These are phyloP conservation scores for Kregervanrija pseudodelftensis DNA, from an alignment of 805 yeast species.

Conservation along the genomic window DNA sequence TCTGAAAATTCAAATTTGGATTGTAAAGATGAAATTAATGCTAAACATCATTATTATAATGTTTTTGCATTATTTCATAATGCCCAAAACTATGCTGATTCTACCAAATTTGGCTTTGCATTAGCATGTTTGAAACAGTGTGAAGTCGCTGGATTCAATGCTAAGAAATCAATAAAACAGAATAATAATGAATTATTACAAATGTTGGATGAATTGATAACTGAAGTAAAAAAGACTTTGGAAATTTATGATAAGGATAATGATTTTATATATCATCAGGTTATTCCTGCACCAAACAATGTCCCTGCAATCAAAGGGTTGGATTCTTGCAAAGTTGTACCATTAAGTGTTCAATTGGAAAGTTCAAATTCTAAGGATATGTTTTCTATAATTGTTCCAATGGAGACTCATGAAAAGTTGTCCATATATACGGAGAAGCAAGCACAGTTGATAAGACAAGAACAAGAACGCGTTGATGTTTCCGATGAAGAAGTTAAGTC, in stretches of 20 bases:
- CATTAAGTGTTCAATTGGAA: slow-evolving; percentile 44
- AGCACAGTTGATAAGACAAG: slow-evolving; percentile 65
- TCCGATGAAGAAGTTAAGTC: slow-evolving; percentile 75
- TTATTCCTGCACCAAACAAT: slow-evolving; percentile 53
- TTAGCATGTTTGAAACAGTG: slow-evolving; percentile 35
- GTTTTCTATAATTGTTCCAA: slow-evolving; percentile 75
- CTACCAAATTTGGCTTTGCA: slow-evolving; percentile 66
- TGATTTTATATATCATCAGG: slow-evolving; percentile 81
- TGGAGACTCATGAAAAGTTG: slow-evolving; percentile 78
- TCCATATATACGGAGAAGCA: slow-evolving; percentile 87
- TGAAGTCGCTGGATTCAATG: slow-evolving; percentile 8
- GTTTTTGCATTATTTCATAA: slow-evolving; percentile 57
- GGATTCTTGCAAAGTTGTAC: slow-evolving; percentile 58
- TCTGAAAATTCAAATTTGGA: slow-evolving; percentile 23
- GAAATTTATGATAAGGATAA: slow-evolving; percentile 63
- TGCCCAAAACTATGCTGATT: slow-evolving; percentile 45
- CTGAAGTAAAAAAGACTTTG: background rate
- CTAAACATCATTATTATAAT: slow-evolving; percentile 49
- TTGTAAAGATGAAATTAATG: slow-evolving; percentile 47
- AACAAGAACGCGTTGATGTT: slow-evolving; percentile 66
- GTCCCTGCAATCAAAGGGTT: slow-evolving; percentile 61
- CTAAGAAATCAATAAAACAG: slow-evolving; percentile 33
- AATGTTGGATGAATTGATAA: background rate
- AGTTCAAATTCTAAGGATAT: slow-evolving; percentile 46
- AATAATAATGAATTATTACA: background rate